Percentiles rank a stretch among this genome's conserved stretches.
Conservation (phyloP, 495 filamentous ascomycete species). For the Hyaloscypha bicolor region DNA sequence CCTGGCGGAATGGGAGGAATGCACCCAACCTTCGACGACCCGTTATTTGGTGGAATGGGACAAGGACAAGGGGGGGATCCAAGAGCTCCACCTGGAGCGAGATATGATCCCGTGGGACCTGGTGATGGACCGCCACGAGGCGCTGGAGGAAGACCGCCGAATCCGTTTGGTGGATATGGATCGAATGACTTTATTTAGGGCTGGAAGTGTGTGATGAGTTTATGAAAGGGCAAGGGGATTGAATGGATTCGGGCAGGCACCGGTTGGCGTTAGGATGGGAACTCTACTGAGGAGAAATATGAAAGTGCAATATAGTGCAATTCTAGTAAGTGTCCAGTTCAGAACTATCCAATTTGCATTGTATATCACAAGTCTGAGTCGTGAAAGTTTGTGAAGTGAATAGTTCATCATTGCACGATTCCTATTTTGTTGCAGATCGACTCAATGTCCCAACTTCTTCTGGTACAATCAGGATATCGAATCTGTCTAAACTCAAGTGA, state of each 20-base stretch:
- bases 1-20: conserved; percentile 67
- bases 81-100: conserved; percentile 59
- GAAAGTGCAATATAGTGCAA: neutral
- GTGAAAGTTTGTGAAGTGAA: too few relatives aligned
- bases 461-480: too few relatives aligned
- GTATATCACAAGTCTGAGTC: too few relatives aligned
- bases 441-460: too few relatives aligned
- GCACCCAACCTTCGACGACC: conserved; percentile 96
- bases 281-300: neutral
- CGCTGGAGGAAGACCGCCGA: conserved; percentile 50
- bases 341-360: too few relatives aligned
- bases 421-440: too few relatives aligned
- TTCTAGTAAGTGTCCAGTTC: too few relatives aligned
- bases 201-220: neutral
- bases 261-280: neutral
- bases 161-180: conserved; percentile 67
- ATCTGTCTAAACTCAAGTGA: too few relatives aligned
- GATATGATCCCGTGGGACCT: conserved; percentile 83
- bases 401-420: too few relatives aligned
- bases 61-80: conserved; percentile 51
- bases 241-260: neutral
- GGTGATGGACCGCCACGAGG: conserved; percentile 55
- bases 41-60: conserved; percentile 71
- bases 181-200: conserved; percentile 67
- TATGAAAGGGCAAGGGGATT: neutral